phyloP scores from a whole-genome alignment of 2,329 filamentous ascomycete genomes.

The Botrytis sinoallii region DNA sequence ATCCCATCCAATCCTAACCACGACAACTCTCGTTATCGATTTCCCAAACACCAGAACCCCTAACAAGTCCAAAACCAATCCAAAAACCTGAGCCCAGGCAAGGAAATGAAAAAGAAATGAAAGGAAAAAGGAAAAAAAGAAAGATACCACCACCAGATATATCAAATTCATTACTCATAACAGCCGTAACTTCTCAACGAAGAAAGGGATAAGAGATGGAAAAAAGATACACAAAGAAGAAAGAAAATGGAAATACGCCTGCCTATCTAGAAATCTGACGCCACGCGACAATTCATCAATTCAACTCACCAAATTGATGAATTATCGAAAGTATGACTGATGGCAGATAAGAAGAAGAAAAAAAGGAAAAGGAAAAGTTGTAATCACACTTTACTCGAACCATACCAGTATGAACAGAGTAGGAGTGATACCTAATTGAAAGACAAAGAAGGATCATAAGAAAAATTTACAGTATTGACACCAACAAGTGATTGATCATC shows the following conservation, averaged over 20 bases:
- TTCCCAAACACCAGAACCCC: neutral
- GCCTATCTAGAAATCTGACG: slow-evolving; percentile 12
- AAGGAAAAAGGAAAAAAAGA: neutral
- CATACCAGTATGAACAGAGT: slow-evolving; percentile 21
- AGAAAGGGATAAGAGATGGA: neutral
- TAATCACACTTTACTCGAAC: slow-evolving; percentile 24
- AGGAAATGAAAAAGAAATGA: neutral
- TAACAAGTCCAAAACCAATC: neutral
- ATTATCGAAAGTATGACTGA: slow-evolving; percentile 9
- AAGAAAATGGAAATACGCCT: neutral
- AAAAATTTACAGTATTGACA: slow-evolving; percentile 26
- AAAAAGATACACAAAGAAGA: neutral
- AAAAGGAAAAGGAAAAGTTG: slow-evolving; percentile 4
- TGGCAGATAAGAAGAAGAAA: neutral
- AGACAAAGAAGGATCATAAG: slow-evolving; percentile 21
- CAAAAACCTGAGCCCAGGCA: neutral
- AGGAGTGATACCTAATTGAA: slow-evolving; percentile 13
- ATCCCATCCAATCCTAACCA: neutral
- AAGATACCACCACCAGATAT: slow-evolving; percentile 2
- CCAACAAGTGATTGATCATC: slow-evolving; percentile 26
- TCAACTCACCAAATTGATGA: slow-evolving; percentile 16
- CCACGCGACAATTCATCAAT: slow-evolving; percentile 18
- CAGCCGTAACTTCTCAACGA: neutral
- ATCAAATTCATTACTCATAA: slow-evolving; percentile 8
- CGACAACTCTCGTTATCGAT: neutral